A percentile compares a stretch with the other conserved stretches of the same genome.
Conservation (phyloP, 768 basidiomycete genomes). For the Amanita muscaria region DNA sequence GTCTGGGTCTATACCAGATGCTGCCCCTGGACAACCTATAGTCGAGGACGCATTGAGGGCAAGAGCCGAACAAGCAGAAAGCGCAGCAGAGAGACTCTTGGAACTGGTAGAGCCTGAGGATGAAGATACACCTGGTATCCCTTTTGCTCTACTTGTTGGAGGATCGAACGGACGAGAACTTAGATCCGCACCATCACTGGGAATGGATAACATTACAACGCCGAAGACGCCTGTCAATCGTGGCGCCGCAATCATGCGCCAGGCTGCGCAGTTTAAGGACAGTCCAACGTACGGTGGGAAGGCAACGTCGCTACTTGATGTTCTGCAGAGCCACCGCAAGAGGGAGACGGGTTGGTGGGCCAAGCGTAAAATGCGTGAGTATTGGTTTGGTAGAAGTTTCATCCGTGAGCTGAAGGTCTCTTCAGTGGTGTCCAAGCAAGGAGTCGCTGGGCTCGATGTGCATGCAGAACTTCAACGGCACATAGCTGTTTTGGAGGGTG, state of each 20-base stretch:
- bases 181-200: no score
- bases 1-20: conserved; percentile 37
- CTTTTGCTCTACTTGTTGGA: conserved; percentile 42
- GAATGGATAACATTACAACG: no score
- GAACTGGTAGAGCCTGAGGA: conserved; percentile 82
- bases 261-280: conserved; percentile 74
- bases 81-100: conserved; percentile 79
- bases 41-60: conserved; percentile 83
- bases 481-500: conserved; percentile 45
- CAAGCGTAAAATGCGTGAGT: conserved; percentile 64
- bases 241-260: conserved; percentile 50
- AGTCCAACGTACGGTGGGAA: conserved; percentile 57
- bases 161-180: conserved; percentile 23
- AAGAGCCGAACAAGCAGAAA: conserved; percentile 88
- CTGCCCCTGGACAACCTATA: conserved; percentile 32
- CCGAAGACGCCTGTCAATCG: conserved; percentile 64
- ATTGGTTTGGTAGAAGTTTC: background rate
- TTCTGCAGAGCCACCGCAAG: conserved; percentile 48
- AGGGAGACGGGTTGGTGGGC: conserved; percentile 82
- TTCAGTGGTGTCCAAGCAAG: conserved; percentile 42
- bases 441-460: conserved; percentile 41
- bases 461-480: conserved; percentile 25
- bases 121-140: conserved; percentile 47
- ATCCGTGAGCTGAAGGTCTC: conserved; percentile 11
- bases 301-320: conserved; percentile 56